Percentiles rank a stretch among this genome's conserved stretches.
Evolutionary conservation across 331 rosid species (phyloP).

Genomic region (Arachis monticola): DNA sequence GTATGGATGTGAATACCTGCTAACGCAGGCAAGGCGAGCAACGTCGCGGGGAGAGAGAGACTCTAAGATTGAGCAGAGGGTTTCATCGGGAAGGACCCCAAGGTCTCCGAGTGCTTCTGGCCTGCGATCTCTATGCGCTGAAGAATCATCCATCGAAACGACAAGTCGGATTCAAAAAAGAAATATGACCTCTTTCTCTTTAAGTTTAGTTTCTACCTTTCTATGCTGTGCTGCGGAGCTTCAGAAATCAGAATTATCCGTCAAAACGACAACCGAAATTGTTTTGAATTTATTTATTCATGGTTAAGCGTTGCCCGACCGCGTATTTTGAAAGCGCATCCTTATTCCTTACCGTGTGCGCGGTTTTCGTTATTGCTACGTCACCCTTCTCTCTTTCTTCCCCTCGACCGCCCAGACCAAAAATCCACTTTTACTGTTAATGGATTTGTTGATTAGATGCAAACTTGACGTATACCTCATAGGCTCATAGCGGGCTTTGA

Average conservation of each 20-base stretch:
- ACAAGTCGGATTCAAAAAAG: not conserved
- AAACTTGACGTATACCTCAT: too few relatives aligned
- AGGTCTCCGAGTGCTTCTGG: slow-evolving; percentile 76
- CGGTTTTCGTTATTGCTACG: slow-evolving; percentile 35
- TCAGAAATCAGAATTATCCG: slow-evolving; percentile 2
- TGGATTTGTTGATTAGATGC: too few relatives aligned
- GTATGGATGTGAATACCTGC: slow-evolving; percentile 60
- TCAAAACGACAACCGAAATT: not conserved
- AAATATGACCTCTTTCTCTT: not conserved
- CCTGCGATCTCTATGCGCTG: slow-evolving; percentile 65
- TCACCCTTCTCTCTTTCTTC: not conserved
- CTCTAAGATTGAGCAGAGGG: slow-evolving; percentile 71
- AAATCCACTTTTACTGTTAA: too few relatives aligned
- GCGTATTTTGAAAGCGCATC: slow-evolving; percentile 39
- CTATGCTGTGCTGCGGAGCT: not conserved
- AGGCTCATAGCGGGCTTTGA: too few relatives aligned
- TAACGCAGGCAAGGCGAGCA: slow-evolving; percentile 83
- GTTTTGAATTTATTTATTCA: not conserved
- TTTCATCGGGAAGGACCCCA: slow-evolving; percentile 80
- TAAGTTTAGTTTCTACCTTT: not conserved
- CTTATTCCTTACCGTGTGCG: slow-evolving; percentile 31
- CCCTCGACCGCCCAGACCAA: too few relatives aligned
- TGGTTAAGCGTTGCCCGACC: slow-evolving; percentile 1
- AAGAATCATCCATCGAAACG: slow-evolving; percentile 49
- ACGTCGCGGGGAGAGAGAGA: slow-evolving; percentile 71